A percentile compares a stretch with the other conserved stretches of the same genome.
Evolutionary conservation across 768 basidiomycete species (phyloP).

Genomic region (Serendipita sp.): DNA sequence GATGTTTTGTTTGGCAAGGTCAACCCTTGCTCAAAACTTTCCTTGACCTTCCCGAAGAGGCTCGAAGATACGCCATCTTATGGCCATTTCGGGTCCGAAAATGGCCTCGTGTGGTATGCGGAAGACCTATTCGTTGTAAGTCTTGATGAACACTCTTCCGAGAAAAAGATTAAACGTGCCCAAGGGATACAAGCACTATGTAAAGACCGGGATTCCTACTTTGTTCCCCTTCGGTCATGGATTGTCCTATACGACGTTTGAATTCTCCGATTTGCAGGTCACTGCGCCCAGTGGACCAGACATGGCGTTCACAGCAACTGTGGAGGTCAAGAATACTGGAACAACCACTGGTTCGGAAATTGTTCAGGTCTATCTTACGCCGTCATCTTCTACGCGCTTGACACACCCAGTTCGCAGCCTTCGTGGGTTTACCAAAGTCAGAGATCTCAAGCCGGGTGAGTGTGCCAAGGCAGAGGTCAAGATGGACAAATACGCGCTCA

Average conservation of each 20-base stretch:
- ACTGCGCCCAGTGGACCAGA: conserved; percentile 6
- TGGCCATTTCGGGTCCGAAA: conserved; percentile 54
- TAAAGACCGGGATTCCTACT: conserved; percentile 35
- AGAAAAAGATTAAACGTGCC: neutral
- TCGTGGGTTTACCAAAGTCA: conserved; percentile 45
- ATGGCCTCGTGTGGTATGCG: conserved; percentile 44
- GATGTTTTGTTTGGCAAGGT: conserved; percentile 45
- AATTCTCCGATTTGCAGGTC: conserved; percentile 12
- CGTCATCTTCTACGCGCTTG: conserved; percentile 25
- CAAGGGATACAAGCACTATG: conserved; percentile 61
- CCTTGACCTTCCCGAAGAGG: conserved; percentile 40
- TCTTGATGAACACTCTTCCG: neutral
- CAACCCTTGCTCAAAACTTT: conserved; percentile 41
- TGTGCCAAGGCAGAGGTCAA: conserved; percentile 24
- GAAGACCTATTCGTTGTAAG: conserved; percentile 53
- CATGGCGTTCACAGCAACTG: conserved; percentile 9
- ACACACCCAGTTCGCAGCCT: conserved; percentile 44
- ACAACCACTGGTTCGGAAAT: conserved; percentile 10
- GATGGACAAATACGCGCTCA: conserved; percentile 46
- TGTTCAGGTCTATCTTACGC: conserved; percentile 17
- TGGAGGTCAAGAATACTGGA: conserved; percentile 12
- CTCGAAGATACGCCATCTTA: conserved; percentile 56
- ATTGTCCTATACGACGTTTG: conserved; percentile 16
- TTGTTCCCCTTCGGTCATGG: conserved; percentile 20
- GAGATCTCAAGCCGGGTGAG: conserved; percentile 33